A percentile compares a stretch with the other conserved stretches of the same genome.
These are phyloP conservation scores for Plenodomus tracheiphilus DNA, from an alignment of 2,329 filamentous ascomycete species.

Conservation along the genomic window DNA sequence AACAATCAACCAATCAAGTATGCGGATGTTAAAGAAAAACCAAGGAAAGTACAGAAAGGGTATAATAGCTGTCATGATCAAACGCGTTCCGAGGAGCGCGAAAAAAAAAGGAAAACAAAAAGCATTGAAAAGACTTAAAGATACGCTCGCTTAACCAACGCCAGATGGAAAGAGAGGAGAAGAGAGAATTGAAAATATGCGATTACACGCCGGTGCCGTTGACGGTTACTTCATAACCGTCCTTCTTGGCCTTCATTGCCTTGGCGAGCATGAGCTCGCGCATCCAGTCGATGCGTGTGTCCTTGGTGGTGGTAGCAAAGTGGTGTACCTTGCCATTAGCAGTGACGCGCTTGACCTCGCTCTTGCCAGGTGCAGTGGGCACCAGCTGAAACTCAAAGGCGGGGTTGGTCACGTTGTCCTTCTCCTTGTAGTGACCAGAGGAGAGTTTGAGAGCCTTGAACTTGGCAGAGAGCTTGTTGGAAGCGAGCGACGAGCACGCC, in stretches of 20 bases:
- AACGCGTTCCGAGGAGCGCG: conserved; percentile 8
- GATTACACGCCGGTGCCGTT: conserved; percentile 59
- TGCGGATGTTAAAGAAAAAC: neutral
- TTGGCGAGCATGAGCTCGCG: conserved; percentile 89
- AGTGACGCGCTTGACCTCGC: conserved; percentile 43
- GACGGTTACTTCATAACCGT: conserved; percentile 80
- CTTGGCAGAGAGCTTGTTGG: conserved; percentile 82
- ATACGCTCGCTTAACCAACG: conserved; percentile 22
- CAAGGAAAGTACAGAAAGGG: conserved; percentile 24
- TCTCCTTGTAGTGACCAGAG: conserved; percentile 55
- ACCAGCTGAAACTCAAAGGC: conserved; percentile 87
- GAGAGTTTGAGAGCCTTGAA: conserved; percentile 74
- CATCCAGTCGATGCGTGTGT: conserved; percentile 98
- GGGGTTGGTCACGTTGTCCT: conserved; percentile 58
- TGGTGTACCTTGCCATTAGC: conserved; percentile 78
- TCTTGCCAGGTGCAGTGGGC: conserved; percentile 61
- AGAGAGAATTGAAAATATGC: conserved; percentile 2
- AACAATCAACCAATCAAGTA: conserved; percentile 8
- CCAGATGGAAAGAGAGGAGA: conserved; percentile 4
- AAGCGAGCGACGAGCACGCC: conserved; percentile 76
- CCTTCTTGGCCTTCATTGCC: conserved; percentile 79
- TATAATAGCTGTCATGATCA: conserved; percentile 34
- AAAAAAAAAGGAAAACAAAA: neutral
- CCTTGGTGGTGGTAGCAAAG: conserved; percentile 64
- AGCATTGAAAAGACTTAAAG: conserved; percentile 2